Conservation (phyloP, 495 filamentous ascomycete genomes). For the Copromyces sp. region DNA sequence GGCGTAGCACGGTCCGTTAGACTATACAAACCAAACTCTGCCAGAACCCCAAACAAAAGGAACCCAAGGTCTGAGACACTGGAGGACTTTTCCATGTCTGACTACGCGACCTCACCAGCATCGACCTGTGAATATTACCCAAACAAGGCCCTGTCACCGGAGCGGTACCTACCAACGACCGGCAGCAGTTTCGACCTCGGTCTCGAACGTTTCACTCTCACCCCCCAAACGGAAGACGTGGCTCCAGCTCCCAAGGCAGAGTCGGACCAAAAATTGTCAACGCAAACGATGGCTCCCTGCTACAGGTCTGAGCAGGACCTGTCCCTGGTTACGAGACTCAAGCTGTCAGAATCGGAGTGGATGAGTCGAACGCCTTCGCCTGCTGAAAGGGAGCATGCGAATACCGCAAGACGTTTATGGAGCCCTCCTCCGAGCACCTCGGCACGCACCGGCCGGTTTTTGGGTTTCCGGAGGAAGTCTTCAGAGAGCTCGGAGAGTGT, state of each 20-base stretch:
- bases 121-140: conserved; percentile 18
- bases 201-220: conserved; percentile 17
- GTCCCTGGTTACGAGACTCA: conserved; percentile 6
- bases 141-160: conserved; percentile 14
- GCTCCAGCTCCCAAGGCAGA: background rate
- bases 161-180: conserved; percentile 24
- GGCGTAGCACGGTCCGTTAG: conserved; percentile 21
- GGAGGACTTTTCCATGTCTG: conserved; percentile 21
- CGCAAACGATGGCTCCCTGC: conserved; percentile 3
- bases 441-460: conserved; percentile 5
- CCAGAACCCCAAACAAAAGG: background rate
- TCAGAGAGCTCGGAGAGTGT: background rate
- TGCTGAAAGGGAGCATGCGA: background rate
- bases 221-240: conserved; percentile 6
- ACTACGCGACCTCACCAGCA: conserved; percentile 23
- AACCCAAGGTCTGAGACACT: background rate
- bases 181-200: conserved; percentile 26
- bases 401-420: conserved; percentile 6
- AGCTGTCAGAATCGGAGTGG: conserved; percentile 30
- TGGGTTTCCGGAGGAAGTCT: conserved; percentile 5
- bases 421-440: conserved; percentile 7
- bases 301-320: conserved; percentile 2
- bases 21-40: background rate
- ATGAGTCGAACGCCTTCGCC: conserved; percentile 30
- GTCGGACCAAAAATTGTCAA: background rate